Evolutionary conservation across 495 filamentous ascomycete species (phyloP), one percentile per base, ranked within the genome.

Genomic region (Niebla homalea): DNA sequence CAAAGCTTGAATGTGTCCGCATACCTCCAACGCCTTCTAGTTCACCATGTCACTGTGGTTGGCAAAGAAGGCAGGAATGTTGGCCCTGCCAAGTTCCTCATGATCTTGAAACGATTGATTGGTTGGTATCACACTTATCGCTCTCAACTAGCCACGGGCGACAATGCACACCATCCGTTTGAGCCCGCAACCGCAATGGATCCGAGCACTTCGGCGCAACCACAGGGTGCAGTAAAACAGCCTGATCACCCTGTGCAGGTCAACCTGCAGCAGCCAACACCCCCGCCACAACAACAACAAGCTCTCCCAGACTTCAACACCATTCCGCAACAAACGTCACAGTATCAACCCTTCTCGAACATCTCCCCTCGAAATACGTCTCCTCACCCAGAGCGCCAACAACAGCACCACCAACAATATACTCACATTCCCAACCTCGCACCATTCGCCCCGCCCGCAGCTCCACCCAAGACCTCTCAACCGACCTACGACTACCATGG

Each of bases 91-190:
- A 95, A 89, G 59, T 92, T 95, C 53, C 67, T 84, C 4, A 72
- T 84, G 38, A 81, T 94, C 35, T 64, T 94, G 20, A 66, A 71
- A 26, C 81, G 89, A 74, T 64, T 97, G 5, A 76, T 77, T 25
- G 77, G 73, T 3, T 88, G 85, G 81, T 93, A 87, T 57, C 62
- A 71, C 52, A 36, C 15, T 21, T 48, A 48, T 35, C 20, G 36
- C 5, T 36, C 23, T 5, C 45, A 48, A 20, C 10, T 48, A 19
- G 32, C 25, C n/a, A 18, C 32, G 5, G 45, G 45, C 4, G 29
- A 18, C 11, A 19, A 48, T 15, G 25, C 32, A n/a, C 45, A 48
- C 16, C 15, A 26, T 0, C 45, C 45, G 2, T 25, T 25, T 25
- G 19, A 21, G 20, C 45, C 29, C 29, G 29, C 29, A 32, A 32